Conservation (phyloP, 2,329 filamentous ascomycete species). For the Ophioceras dolichostomum region DNA sequence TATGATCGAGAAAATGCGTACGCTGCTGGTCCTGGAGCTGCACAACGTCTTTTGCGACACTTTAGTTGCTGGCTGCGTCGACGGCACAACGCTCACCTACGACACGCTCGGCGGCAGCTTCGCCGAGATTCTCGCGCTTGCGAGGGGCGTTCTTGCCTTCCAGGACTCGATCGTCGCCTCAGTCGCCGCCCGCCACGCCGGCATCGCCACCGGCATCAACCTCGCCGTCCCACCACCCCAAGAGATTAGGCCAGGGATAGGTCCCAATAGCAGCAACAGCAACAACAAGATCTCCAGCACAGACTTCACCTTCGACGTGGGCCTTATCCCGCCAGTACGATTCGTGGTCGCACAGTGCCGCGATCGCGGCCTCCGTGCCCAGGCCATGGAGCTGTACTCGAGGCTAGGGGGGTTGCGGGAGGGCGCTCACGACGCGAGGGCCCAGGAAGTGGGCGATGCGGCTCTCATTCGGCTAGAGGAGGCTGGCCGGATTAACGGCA, state of each 20-base stretch:
- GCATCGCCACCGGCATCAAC: too few species aligned
- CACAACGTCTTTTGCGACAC: neutral
- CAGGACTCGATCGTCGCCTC: neutral
- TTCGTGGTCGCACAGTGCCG: neutral
- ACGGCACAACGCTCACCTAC: neutral
- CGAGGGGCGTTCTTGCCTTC: neutral
- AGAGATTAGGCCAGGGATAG: too few species aligned
- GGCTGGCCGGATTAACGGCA: neutral
- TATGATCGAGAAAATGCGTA: neutral
- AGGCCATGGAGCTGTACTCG: neutral
- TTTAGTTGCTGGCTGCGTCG: neutral
- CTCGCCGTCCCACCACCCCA: too few species aligned
- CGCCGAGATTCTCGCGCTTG: neutral
- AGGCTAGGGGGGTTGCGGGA: neutral
- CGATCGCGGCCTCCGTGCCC: neutral
- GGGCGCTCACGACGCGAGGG: neutral
- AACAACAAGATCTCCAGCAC: neutral
- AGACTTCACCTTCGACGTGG: neutral
- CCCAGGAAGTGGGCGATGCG: neutral
- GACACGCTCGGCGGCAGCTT: neutral
- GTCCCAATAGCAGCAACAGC: too few species aligned
- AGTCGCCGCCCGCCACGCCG: neutral
- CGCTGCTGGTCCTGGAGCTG: neutral
- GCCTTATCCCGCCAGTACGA: neutral
- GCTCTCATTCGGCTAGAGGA: neutral